A percentile compares a stretch with the other conserved stretches of the same genome.
Evolutionary conservation across 2,329 filamentous ascomycete genomes (phyloP).

Genomic region (Trichoderma sp.): DNA sequence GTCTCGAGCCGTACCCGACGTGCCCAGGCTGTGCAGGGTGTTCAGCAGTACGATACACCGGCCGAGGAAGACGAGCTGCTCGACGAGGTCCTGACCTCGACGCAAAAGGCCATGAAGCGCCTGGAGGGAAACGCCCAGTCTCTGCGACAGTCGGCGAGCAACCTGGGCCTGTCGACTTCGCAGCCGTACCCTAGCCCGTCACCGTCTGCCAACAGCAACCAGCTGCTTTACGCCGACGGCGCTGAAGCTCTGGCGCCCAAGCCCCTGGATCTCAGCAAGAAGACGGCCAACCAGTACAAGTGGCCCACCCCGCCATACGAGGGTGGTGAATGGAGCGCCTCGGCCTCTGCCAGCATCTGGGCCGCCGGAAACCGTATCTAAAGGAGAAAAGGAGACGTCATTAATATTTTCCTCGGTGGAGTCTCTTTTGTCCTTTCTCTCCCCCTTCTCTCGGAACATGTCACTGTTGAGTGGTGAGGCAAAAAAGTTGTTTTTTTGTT

Average conservation of each 20-base stretch:
- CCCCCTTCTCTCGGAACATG: constrained; percentile 22
- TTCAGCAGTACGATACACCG: constrained; percentile 87
- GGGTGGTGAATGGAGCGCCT: constrained; percentile 86
- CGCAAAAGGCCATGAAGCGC: constrained; percentile 71
- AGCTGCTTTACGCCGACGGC: constrained; percentile 70
- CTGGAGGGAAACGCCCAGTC: constrained; percentile 52
- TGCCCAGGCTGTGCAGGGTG: constrained; percentile 71
- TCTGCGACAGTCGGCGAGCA: constrained; percentile 65
- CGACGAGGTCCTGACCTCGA: constrained; percentile 81
- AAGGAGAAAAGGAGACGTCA: constrained; percentile 26
- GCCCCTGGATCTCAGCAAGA: constrained; percentile 68
- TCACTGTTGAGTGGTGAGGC: constrained; percentile 28
- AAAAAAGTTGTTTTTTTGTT: constrained; percentile 23
- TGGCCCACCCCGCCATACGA: constrained; percentile 97
- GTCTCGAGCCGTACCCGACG: constrained; percentile 79
- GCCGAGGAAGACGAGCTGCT: constrained; percentile 96
- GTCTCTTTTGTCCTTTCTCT: not conserved
- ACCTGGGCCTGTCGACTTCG: constrained; percentile 55
- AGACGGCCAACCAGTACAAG: constrained; percentile 60
- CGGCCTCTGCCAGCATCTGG: constrained; percentile 79
- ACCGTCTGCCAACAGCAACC: constrained; percentile 80
- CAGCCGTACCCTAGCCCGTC: constrained; percentile 65
- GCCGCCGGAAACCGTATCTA: constrained; percentile 67
- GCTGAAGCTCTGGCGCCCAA: constrained; percentile 65
- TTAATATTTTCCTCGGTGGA: not conserved